phyloP scores from a whole-genome alignment of 768 basidiomycete species.

The Boletus rubropictus region DNA sequence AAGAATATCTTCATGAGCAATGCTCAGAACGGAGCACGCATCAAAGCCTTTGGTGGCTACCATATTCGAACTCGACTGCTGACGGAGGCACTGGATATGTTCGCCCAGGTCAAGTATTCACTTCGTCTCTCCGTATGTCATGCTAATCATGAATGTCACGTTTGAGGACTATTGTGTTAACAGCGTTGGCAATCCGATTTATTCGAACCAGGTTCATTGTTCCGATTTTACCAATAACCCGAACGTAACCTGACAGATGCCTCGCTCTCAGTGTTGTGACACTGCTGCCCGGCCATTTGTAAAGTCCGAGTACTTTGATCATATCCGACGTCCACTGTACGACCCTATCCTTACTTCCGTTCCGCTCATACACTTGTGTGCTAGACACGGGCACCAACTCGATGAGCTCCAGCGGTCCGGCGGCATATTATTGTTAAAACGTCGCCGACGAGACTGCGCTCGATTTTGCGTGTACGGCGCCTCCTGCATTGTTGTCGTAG shows the following conservation, averaged over 20 bases:
- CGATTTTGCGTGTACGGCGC: slow-evolving; percentile 23
- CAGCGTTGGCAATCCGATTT: slow-evolving; percentile 41
- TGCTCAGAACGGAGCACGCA: slow-evolving; percentile 45
- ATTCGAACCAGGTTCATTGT: slow-evolving; percentile 31
- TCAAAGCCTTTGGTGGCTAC: slow-evolving; percentile 47
- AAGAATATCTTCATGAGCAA: slow-evolving; percentile 41
- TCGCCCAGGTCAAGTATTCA: slow-evolving; percentile 19
- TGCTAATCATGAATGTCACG: slow-evolving; percentile 15
- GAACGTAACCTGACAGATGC: background rate
- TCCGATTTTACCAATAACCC: no score
- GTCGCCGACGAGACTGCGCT: slow-evolving; percentile 28
- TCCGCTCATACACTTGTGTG: background rate
- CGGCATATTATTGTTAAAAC: slow-evolving; percentile 34
- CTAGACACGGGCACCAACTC: slow-evolving; percentile 24
- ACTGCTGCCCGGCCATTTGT: slow-evolving; percentile 35
- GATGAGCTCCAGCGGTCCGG: slow-evolving; percentile 28
- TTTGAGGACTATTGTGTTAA: slow-evolving; percentile 27
- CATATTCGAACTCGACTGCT: slow-evolving; percentile 32
- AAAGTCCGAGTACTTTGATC: slow-evolving; percentile 30
- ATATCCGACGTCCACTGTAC: slow-evolving; percentile 42
- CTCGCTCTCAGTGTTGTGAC: slow-evolving; percentile 31
- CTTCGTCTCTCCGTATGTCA: background rate
- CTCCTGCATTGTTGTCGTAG: slow-evolving; percentile 1
- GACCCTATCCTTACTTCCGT: background rate
- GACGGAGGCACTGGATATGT: slow-evolving; percentile 43